phyloP scores from a whole-genome alignment of 2,329 filamentous ascomycete genomes.

The Hypoxylon sp. region DNA sequence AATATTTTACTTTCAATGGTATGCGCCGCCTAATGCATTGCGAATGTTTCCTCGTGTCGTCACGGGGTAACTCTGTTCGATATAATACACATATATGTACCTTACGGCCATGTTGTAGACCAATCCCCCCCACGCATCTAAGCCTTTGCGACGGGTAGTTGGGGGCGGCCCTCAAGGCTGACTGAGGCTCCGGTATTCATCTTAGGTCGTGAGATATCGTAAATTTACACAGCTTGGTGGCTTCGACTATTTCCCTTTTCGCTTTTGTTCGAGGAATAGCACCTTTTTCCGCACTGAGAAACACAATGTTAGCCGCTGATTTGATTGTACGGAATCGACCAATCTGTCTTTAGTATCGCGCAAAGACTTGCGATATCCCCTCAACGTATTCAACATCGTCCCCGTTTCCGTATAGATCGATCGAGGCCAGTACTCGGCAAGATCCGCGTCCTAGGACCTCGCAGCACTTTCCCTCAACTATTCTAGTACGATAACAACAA shows the following conservation, averaged over 20 bases:
- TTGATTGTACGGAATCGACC: background rate
- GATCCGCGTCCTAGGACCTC: background rate
- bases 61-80: slow-evolving; percentile 2
- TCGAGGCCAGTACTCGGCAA: background rate
- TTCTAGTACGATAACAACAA: too few species aligned
- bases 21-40: slow-evolving; percentile 21
- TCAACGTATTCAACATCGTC: background rate
- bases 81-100: slow-evolving; percentile 40
- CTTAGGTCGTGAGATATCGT: slow-evolving; percentile 32
- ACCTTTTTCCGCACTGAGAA: slow-evolving; percentile 89
- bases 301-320: slow-evolving; percentile 6
- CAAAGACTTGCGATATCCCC: background rate
- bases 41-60: slow-evolving; percentile 7
- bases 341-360: background rate
- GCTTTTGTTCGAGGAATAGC: slow-evolving; percentile 93
- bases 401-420: background rate
- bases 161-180: background rate
- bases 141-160: slow-evolving; percentile 2
- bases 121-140: slow-evolving; percentile 1
- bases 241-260: slow-evolving; percentile 72
- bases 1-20: slow-evolving; percentile 28
- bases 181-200: slow-evolving; percentile 1
- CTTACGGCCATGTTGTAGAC: slow-evolving; percentile 14
- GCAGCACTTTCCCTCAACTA: background rate
- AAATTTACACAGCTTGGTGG: slow-evolving; percentile 25